Conservation (phyloP, 225 moss, liverwort and hornwort genomes). For the Ulota crispa region DNA sequence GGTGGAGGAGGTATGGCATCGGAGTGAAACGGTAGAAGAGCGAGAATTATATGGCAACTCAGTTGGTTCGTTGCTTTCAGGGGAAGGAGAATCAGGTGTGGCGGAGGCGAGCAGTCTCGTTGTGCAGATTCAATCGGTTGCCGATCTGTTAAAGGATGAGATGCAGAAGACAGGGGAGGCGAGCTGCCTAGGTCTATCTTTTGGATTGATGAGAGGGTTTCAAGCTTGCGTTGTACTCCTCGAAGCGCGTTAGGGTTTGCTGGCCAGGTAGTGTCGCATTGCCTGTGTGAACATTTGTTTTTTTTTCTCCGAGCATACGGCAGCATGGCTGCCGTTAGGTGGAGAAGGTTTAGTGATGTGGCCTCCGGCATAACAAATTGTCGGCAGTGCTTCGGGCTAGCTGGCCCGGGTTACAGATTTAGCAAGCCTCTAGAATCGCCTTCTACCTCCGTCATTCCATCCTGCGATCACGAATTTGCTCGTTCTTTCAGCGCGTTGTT, state of each 20-base stretch:
- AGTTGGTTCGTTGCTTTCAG: constrained; percentile 10
- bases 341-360: constrained; percentile 69
- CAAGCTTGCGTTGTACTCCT: constrained; percentile 8
- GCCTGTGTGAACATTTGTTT: neutral
- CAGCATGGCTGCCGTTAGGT: constrained; percentile 71
- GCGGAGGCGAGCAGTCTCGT: neutral
- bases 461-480: constrained; percentile 42
- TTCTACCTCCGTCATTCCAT: constrained; percentile 18
- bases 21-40: constrained; percentile 17
- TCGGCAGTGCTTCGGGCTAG: constrained; percentile 33
- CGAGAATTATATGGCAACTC: constrained; percentile 1
- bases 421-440: constrained; percentile 23
- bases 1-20: neutral
- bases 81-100: constrained; percentile 2
- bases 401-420: constrained; percentile 39
- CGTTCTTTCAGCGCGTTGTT: constrained; percentile 53
- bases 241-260: constrained; percentile 36
- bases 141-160: constrained; percentile 24
- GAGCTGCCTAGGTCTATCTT: constrained; percentile 3
- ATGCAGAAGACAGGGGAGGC: constrained; percentile 21
- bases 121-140: constrained; percentile 19
- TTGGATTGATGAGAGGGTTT: constrained; percentile 25
- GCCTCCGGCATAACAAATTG: constrained; percentile 41
- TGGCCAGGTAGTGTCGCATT: neutral
- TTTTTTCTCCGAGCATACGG: neutral